Percentiles rank a stretch among this genome's conserved stretches.
Evolutionary conservation across 2,329 filamentous ascomycete species (phyloP).

Genomic region (Thielaviopsis populi): DNA sequence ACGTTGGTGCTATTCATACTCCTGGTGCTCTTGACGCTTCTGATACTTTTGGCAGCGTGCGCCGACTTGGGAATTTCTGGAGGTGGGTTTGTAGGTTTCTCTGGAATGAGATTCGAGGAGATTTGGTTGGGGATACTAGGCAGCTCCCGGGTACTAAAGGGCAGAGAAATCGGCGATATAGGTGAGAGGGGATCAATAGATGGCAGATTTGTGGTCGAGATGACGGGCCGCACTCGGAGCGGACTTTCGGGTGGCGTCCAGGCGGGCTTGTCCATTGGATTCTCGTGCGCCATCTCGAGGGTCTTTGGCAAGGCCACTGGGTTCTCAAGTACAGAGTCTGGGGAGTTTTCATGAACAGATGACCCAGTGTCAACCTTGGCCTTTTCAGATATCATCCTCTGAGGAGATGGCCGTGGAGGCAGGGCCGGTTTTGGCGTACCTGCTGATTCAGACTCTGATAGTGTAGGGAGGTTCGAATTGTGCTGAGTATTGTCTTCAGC

Average conservation of each 20-base stretch:
- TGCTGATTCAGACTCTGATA: not conserved
- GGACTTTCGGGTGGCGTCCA: not conserved
- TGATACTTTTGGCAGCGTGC: not conserved
- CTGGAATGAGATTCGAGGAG: not conserved
- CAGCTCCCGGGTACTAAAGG: not conserved
- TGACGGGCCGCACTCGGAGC: not conserved
- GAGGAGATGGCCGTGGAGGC: not conserved
- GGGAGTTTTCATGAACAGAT: not conserved
- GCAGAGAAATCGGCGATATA: not conserved
- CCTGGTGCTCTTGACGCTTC: not conserved
- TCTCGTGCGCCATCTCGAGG: not conserved
- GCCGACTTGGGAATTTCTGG: conserved; percentile 3
- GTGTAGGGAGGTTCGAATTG: not conserved
- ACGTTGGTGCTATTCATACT: not conserved
- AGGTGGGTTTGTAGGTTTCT: not conserved
- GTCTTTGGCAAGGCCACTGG: not conserved
- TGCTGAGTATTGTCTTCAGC: not conserved
- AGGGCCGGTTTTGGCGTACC: not conserved
- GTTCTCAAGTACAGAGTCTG: not conserved
- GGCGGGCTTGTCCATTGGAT: not conserved
- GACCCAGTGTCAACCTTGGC: not conserved
- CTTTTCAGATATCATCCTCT: not conserved
- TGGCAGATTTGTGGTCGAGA: not conserved
- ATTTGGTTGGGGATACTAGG: not conserved
- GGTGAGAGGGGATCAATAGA: not conserved